Evolutionary conservation across 1,284 basidiomycete genomes (phyloP).

Genomic region (Ganoderma leucocontextum): DNA sequence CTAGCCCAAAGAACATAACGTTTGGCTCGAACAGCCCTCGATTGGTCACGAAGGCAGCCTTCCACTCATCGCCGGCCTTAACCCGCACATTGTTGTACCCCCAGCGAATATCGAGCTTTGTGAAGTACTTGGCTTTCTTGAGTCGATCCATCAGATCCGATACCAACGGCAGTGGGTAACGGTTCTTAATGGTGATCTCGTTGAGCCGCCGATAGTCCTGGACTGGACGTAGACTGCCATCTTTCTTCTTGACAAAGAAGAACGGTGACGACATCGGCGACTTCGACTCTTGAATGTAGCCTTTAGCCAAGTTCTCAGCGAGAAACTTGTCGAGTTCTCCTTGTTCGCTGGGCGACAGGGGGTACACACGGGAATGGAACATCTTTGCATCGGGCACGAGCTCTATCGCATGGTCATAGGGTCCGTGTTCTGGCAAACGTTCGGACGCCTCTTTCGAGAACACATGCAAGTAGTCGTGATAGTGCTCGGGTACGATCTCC

Average conservation of each 20-base stretch:
- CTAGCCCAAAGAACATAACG: slow-evolving; percentile 18
- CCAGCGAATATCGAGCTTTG: slow-evolving; percentile 11
- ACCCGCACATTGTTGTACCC: slow-evolving; percentile 21
- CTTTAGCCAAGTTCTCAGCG: slow-evolving; percentile 40
- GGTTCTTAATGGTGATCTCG: slow-evolving; percentile 38
- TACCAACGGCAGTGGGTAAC: slow-evolving; percentile 17
- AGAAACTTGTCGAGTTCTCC: slow-evolving; percentile 33
- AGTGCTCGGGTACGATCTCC: too few relatives aligned
- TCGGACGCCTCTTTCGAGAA: not conserved
- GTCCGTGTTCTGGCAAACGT: not conserved
- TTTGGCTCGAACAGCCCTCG: slow-evolving; percentile 14
- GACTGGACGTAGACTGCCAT: slow-evolving; percentile 40
- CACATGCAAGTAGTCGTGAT: too few relatives aligned
- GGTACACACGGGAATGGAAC: slow-evolving; percentile 14
- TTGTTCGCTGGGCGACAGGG: slow-evolving; percentile 7
- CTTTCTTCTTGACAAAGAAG: slow-evolving; percentile 53
- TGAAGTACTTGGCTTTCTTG: slow-evolving; percentile 14
- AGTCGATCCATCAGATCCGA: slow-evolving; percentile 9
- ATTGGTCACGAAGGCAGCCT: slow-evolving; percentile 15
- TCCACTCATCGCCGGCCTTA: slow-evolving; percentile 18
- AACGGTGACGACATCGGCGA: slow-evolving; percentile 42
- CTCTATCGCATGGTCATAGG: slow-evolving; percentile 20
- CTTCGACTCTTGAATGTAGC: slow-evolving; percentile 37
- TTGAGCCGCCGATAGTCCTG: slow-evolving; percentile 41
- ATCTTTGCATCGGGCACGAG: slow-evolving; percentile 10